A percentile compares a stretch with the other conserved stretches of the same genome.
phyloP scores from a whole-genome alignment of 2,329 filamentous ascomycete genomes.

The Aureobasidium sp. region DNA sequence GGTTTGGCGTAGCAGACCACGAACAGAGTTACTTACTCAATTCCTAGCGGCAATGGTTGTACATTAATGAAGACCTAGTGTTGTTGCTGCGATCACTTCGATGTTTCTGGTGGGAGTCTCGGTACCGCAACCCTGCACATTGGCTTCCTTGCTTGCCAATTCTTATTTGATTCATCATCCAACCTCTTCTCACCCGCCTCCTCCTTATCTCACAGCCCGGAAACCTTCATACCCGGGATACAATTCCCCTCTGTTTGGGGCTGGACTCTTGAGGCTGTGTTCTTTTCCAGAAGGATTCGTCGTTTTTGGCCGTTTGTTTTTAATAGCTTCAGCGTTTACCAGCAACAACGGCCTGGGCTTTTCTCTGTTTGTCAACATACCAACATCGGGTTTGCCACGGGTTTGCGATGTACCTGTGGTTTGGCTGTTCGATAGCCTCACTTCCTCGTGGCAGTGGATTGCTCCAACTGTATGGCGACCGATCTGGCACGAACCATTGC shows the following conservation, averaged over 20 bases:
- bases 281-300: not conserved
- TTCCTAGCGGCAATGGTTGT: too few relatives aligned
- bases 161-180: not conserved
- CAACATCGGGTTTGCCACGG: not conserved
- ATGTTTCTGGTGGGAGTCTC: not conserved
- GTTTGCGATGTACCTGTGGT: not conserved
- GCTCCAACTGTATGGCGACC: not conserved
- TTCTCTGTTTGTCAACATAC: not conserved
- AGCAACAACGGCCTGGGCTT: not conserved
- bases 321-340: constrained; percentile 7
- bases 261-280: not conserved
- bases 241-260: not conserved
- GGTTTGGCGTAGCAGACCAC: too few relatives aligned
- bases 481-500: not conserved
- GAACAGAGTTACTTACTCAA: too few relatives aligned
- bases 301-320: not conserved
- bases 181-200: not conserved
- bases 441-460: not conserved
- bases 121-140: not conserved
- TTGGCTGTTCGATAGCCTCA: not conserved
- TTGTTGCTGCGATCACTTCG: too few relatives aligned
- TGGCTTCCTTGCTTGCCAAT: not conserved
- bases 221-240: not conserved
- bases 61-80: too few relatives aligned
- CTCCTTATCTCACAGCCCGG: not conserved